Evolutionary conservation across 2,329 filamentous ascomycete genomes (phyloP).

Genomic region (Ceratocystis ficicola): DNA sequence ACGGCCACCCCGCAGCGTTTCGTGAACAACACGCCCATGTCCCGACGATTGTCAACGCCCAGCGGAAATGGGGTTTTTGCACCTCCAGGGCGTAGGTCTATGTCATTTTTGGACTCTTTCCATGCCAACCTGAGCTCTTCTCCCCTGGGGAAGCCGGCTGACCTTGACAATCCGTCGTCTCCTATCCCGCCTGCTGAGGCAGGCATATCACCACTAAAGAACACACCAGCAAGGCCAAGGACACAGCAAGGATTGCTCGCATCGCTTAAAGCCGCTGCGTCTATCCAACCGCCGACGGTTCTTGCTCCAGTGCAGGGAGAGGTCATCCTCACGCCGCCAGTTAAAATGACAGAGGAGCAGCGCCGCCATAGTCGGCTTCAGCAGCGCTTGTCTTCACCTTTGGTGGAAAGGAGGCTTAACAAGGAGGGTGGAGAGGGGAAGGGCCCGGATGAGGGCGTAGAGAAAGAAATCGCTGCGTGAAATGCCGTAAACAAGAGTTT

Average conservation of each 20-base stretch:
- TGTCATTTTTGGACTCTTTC: conserved; percentile 22
- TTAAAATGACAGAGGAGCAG: conserved; percentile 37
- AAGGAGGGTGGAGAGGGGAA: conserved; percentile 17
- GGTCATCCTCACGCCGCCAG: conserved; percentile 48
- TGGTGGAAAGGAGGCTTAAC: not conserved
- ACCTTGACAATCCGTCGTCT: conserved; percentile 19
- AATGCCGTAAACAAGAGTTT: not conserved
- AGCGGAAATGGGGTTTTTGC: conserved; percentile 19
- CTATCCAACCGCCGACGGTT: conserved; percentile 46
- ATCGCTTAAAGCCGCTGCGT: conserved; percentile 27
- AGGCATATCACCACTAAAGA: conserved; percentile 42
- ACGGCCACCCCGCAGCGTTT: conserved; percentile 16
- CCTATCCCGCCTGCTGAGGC: conserved; percentile 31
- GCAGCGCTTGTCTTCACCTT: conserved; percentile 15
- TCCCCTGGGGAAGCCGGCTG: conserved; percentile 13
- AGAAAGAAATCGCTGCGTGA: not conserved
- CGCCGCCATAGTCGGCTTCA: conserved; percentile 21
- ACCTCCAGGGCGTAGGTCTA: conserved; percentile 17
- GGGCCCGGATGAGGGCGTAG: conserved; percentile 3
- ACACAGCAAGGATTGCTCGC: conserved; percentile 24
- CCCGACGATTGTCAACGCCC: conserved; percentile 20
- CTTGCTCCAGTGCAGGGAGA: conserved; percentile 46
- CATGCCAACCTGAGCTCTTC: conserved; percentile 17
- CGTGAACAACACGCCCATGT: conserved; percentile 19
- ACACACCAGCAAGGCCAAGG: conserved; percentile 35